Base-by-base conservation (phyloP, 805 yeast species). In the Wickerhamiella siamensis region DNA sequence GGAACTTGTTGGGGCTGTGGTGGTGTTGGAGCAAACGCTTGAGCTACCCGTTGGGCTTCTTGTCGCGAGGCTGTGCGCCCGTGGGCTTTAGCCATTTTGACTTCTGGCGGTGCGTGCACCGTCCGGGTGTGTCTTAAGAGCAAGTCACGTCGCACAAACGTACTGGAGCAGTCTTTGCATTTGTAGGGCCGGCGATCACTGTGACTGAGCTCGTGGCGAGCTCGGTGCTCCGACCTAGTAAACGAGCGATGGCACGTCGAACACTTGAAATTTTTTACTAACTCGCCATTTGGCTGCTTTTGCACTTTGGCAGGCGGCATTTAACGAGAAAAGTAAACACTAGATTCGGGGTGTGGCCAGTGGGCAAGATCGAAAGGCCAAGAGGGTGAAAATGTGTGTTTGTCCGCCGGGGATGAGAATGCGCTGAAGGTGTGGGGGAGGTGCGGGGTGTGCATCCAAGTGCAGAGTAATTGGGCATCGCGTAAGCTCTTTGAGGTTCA, bases 151-250 rank as follows among this genome's bases (percentile, higher is more conserved):
- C 94, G 63, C 1, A 82, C 94, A 63, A 82, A 82, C 2, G 79
- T 72, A 38, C 79, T 71, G 8, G 75, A 67, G 55, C 93, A 82
- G 40, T 74, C 68, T 29, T 71, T 64, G 52, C 94, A 82, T 44
- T 74, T 75, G 61, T 79, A 82, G 1, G 93, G 93, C 47, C 83
- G 75, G 52, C 77, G 83, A 52, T 79, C 79, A 12, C 86, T 79
- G 55, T 81, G 91, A 1, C 84, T 76, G 21, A 87, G 62, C 57
- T 81, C 88, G 52, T 81, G 91, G 38, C 91, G 70, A 33, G 78
- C 73, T 50, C 79, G 71, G 58, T 81, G 91, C 56, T 81, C 91
- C 9, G 81, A 72, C 40, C 91, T 63, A n/a, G 84, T 74, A 54
- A 81, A 81, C 5, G 83, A 79, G 47, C 87, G 66, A 26, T 86